Conservation (phyloP, 2,329 filamentous ascomycete genomes). For the Apiospora saccharicola region DNA sequence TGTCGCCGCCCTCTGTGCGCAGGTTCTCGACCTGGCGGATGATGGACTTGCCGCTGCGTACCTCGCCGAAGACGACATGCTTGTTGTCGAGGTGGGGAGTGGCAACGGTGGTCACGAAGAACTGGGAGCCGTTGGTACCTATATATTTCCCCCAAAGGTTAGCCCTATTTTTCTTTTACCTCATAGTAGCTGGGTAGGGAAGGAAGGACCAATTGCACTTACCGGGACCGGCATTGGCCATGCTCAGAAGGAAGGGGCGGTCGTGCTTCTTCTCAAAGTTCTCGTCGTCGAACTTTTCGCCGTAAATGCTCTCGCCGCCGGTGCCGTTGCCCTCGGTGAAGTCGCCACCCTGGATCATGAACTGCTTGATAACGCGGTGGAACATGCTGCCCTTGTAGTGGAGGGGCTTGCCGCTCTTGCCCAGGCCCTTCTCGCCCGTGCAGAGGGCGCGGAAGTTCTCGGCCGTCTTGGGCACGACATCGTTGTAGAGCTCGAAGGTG, state of each 20-base stretch:
- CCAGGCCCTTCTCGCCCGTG: slow-evolving; percentile 90
- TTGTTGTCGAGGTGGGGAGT: slow-evolving; percentile 95
- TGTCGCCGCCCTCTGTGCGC: slow-evolving; percentile 76
- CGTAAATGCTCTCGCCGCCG: slow-evolving; percentile 96
- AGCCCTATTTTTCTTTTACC: background rate
- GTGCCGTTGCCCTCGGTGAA: slow-evolving; percentile 96
- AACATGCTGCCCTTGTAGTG: slow-evolving; percentile 94
- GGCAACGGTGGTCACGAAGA: slow-evolving; percentile 96
- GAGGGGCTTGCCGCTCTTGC: slow-evolving; percentile 82
- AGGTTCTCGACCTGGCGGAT: slow-evolving; percentile 91
- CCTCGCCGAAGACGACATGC: slow-evolving; percentile 97
- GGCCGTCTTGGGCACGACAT: slow-evolving; percentile 89
- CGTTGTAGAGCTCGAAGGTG: slow-evolving; percentile 80
- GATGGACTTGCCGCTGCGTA: slow-evolving; percentile 89
- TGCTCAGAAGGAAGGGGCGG: slow-evolving; percentile 90
- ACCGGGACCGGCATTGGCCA: slow-evolving; percentile 97
- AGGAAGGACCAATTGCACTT: slow-evolving; percentile 43
- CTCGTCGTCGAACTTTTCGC: slow-evolving; percentile 96
- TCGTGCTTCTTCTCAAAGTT: slow-evolving; percentile 94
- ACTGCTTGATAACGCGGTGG: slow-evolving; percentile 97
- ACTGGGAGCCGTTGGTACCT: slow-evolving; percentile 96
- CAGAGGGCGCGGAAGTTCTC: slow-evolving; percentile 96
- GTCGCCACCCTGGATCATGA: slow-evolving; percentile 98
- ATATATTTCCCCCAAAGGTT: background rate
- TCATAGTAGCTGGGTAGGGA: background rate